These are phyloP conservation scores for Calocybe cyanea DNA, from an alignment of 768 basidiomycete species.

Conservation along the genomic window DNA sequence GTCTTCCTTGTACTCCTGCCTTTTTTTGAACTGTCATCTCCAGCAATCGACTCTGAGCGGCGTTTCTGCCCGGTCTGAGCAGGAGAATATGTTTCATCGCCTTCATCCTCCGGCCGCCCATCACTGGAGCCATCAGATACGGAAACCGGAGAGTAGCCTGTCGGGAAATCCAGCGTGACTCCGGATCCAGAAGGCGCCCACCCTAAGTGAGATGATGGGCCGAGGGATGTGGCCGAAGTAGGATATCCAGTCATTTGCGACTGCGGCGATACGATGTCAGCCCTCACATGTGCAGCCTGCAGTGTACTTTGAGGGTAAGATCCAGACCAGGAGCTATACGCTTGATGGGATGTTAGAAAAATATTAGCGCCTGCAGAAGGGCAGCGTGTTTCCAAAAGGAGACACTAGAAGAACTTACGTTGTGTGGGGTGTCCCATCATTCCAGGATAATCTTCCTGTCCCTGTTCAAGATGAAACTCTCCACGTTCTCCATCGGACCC, in stretches of 20 bases:
- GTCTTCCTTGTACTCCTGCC: slow-evolving; percentile 41
- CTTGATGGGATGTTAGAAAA: slow-evolving; percentile 2
- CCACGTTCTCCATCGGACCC: slow-evolving; percentile 9
- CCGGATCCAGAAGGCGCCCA: slow-evolving; percentile 7
- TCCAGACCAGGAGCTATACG: slow-evolving; percentile 7
- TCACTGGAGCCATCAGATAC: slow-evolving; percentile 19
- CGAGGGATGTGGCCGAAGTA: slow-evolving; percentile 11
- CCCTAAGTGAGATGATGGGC: slow-evolving; percentile 10
- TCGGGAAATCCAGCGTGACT: slow-evolving; percentile 9
- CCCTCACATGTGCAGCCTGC: slow-evolving; percentile 2
- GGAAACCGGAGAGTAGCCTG: slow-evolving; percentile 17
- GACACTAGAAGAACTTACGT: slow-evolving; percentile 12
- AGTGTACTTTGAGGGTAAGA: background rate
- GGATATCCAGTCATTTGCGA: slow-evolving; percentile 5
- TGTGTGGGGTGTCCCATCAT: slow-evolving; percentile 2
- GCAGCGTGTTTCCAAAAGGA: slow-evolving; percentile 1
- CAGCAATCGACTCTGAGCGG: slow-evolving; percentile 23
- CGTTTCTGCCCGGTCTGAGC: slow-evolving; percentile 27
- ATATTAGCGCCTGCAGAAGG: background rate
- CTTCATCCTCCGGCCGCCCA: slow-evolving; percentile 20
- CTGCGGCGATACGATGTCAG: slow-evolving; percentile 5
- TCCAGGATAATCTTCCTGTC: slow-evolving; percentile 12
- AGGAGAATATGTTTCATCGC: slow-evolving; percentile 17
- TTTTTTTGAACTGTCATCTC: slow-evolving; percentile 23
- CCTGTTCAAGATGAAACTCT: slow-evolving; percentile 3